These are phyloP conservation scores for Xanthoconium stramineum DNA, from an alignment of 768 basidiomycete species.

Conservation along the genomic window DNA sequence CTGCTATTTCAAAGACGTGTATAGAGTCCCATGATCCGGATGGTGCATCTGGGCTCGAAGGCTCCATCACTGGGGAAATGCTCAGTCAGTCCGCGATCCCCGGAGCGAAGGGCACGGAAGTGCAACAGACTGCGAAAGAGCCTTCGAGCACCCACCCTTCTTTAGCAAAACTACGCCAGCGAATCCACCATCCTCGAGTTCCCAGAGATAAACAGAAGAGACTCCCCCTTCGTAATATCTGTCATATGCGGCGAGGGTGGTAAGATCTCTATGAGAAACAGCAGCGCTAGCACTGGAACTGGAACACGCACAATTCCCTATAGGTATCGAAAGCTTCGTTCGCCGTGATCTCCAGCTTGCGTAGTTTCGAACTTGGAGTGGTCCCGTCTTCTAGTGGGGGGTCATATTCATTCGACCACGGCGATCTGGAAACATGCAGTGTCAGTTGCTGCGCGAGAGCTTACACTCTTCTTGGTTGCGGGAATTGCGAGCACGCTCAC, in stretches of 20 bases:
- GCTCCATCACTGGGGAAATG: slow-evolving; percentile 54
- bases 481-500: slow-evolving; percentile 28
- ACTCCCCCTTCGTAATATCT: slow-evolving; percentile 99
- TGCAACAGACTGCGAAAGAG: not conserved
- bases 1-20: slow-evolving; percentile 94
- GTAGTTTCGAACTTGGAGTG: slow-evolving; percentile 74
- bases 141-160: slow-evolving; percentile 59
- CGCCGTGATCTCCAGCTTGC: slow-evolving; percentile 88
- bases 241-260: slow-evolving; percentile 3
- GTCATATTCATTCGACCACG: slow-evolving; percentile 97
- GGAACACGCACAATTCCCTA: slow-evolving; percentile 73
- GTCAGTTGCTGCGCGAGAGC: slow-evolving; percentile 11
- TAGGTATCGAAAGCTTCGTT: slow-evolving; percentile 98
- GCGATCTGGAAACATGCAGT: slow-evolving; percentile 59
- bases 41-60: slow-evolving; percentile 53
- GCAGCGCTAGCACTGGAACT: not conserved
- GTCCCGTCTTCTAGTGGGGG: slow-evolving; percentile 89
- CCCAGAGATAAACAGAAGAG: slow-evolving; percentile 97
- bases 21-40: slow-evolving; percentile 97
- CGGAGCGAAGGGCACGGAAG: slow-evolving; percentile 3
- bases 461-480: not conserved
- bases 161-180: slow-evolving; percentile 96
- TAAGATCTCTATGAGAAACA: not conserved
- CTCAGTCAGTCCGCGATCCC: slow-evolving; percentile 1
- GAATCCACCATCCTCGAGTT: slow-evolving; percentile 93